phyloP scores from a whole-genome alignment of 169 alveolate species.

The Plasmodium vivax region DNA sequence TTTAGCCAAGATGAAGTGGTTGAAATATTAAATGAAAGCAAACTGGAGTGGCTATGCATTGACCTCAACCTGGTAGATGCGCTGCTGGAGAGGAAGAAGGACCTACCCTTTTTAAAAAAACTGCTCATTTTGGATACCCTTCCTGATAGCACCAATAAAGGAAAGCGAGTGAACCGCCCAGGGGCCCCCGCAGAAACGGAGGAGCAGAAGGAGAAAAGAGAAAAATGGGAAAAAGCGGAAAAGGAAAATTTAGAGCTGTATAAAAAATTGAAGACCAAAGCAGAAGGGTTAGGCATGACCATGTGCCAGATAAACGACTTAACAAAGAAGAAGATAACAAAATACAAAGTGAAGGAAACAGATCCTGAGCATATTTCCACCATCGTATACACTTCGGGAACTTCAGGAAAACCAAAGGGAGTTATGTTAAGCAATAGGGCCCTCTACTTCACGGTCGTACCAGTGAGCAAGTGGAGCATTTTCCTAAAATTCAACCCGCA shows the following conservation, averaged over 20 bases:
- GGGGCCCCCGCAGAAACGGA: not conserved
- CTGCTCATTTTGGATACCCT: constrained; percentile 28
- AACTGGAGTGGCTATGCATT: constrained; percentile 51
- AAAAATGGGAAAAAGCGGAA: not conserved
- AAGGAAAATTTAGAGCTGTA: not conserved
- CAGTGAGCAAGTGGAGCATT: not conserved
- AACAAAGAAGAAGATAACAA: not conserved
- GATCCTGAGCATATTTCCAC: constrained; percentile 87
- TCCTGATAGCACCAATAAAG: not conserved
- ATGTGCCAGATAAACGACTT: not conserved
- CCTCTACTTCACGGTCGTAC: constrained; percentile 12
- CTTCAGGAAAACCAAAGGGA: constrained; percentile 99
- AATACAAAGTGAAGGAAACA: not conserved
- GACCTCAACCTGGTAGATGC: constrained; percentile 10
- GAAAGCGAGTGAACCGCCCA: not conserved
- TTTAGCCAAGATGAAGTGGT: constrained; percentile 39
- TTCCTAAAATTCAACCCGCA: not conserved
- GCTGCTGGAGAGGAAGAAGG: not conserved
- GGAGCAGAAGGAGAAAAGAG: not conserved
- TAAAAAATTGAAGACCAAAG: not conserved
- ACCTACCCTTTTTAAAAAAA: constrained; percentile 36
- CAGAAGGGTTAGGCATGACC: not conserved
- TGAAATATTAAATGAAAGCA: constrained; percentile 34
- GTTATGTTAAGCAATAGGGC: constrained; percentile 92
- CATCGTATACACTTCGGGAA: constrained; percentile 97